Evolutionary conservation across 495 filamentous ascomycete species (phyloP), one percentile per base, ranked within the genome.

Genomic region (Cetradonia linearis): DNA sequence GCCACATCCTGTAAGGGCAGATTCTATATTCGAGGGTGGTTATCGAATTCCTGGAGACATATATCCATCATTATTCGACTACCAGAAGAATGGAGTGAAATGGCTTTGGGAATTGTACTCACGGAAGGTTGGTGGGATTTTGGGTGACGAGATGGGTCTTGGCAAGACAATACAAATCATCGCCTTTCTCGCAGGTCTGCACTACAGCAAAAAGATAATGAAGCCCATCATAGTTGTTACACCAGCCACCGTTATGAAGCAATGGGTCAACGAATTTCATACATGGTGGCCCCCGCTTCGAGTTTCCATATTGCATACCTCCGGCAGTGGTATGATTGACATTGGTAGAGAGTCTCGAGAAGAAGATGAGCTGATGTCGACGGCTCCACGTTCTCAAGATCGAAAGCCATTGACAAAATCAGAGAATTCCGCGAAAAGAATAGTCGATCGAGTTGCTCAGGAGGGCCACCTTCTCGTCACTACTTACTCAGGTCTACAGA

Each of bases 261-360:
- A 97, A 68, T 98, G 93, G 93, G 93, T 95, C 11, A 93, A 94
- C 61, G 93, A 98, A 67, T 96, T 98, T 65, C 93, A 97, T 70
- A 82, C 84, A 28, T 98, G 93, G 93, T 97, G 93, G 93, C 93
- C 93, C 18, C 85, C 93, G 23, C 78, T 98, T 31, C 84, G 93
- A 25, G 93, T 97, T 1, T 94, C 91, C 0, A 97, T 97, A 62
- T 73, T 98, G 42, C 93, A 98, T 72, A 87, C 87, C 0, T 96
- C 92, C 23, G 93, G 93, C 10, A 96, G 90, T 67, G 93, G 93
- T 3, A 96, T 97, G 93, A 74, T 96, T 20, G 89, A 94, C 63
- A 70, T 92, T 47, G 73, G 78, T 18, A 80, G 74, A 37, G 89
- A 95, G 66, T 80, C 77, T 47, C 80, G 74, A 30, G 78, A 84